Evolutionary conservation across 805 yeast species (phyloP), one percentile per base, ranked within the genome.

Genomic region (Teunomyces barrocoloradensis): DNA sequence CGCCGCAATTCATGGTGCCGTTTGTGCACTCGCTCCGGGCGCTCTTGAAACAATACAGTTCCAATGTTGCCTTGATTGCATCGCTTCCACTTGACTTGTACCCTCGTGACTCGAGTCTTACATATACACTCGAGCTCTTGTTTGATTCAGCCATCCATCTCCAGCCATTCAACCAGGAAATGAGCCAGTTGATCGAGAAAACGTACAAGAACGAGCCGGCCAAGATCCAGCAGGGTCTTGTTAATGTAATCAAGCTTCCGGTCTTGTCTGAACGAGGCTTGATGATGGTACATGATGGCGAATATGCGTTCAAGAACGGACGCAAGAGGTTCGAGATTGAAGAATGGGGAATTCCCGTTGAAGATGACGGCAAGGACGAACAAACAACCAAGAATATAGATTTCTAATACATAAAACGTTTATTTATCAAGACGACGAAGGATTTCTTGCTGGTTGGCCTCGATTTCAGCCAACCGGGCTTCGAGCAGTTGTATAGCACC

Each of bases 271-370:
- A 84, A 42, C 64, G 82, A 18, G 98, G 99, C 0, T 74, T 81
- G 56, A 91, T 90, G 96, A 80, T 81, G 53, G 78, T 81, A 1
- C 79, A 82, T 47, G 74, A 75, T 48, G 84, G 87, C 49, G 97
- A 91, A 65, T 85, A 80, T 64, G 89, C 96, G 4, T 92, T 91
- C 69, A 84, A 84, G 60, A 88, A 89, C 54, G 92, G 96, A 11
- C 78, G 87, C 52, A 81, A 82, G 64, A 82, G 79, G 57, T 89
- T 92, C 61, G 96, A 88, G 58, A 85, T 94, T 45, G 92, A 88
- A 54, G 89, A 84, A 58, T 94, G 97, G 96, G 89, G 96, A n/a
- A 94, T 94, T 43, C 98, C 99, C 0, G 96, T 92, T 2, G 97
- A 90, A 48, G 95, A 86, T 48, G 87, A 76, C n/a, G 85, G 57